Evolutionary conservation across 2,329 filamentous ascomycete genomes (phyloP), one percentile per base, ranked within the genome.

Genomic region (Claviceps sorghi): DNA sequence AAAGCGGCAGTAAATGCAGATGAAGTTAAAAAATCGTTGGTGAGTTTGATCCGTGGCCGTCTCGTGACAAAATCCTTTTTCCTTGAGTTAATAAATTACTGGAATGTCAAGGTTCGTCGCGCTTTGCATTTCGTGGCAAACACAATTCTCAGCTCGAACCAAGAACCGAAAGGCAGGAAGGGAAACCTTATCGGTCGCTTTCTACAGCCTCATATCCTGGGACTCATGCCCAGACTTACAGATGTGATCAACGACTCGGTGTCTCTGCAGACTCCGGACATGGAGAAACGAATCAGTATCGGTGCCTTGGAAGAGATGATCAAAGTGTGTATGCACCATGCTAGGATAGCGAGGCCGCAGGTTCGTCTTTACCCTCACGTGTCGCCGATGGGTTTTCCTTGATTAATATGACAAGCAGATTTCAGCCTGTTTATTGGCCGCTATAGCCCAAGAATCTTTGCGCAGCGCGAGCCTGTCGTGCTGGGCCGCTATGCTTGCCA

Each of bases 271-370:
- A 78, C 77, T 68, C 57, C 72, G 69, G 60, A 77, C 64, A 61
- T 75, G 47, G 89, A 96, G 63, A 88, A 89, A 60, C 80, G 79
- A 52, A 78, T 85, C 54, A 89, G 84, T 59, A 80, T 98, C 9
- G 79, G 80, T 57, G 90, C 88, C 5, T 84, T 98, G 63, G 86
- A 88, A 58, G 88, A 95, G 63, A 86, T 98, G 78, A 84, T 96
- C 49, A 80, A 74, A 51, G 73, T 94, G 48, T 86, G 87, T 45
- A 84, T 82, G 60, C 75, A 75, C 2, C 82, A 86, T 61, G 80
- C 90, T 34, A 83, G 82, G 55, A 82, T 84, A 59, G 93, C 88
- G 49, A 74, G 95, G 42, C 91, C 93, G 22, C 91, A 96, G 72
- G 86, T 88, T 67, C 59, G 74, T 67, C 30, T 19, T 29, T 15